Evolutionary conservation across 495 filamentous ascomycete genomes (phyloP), one percentile per base, ranked within the genome.

Genomic region (Xanthoparmelia taractica): DNA sequence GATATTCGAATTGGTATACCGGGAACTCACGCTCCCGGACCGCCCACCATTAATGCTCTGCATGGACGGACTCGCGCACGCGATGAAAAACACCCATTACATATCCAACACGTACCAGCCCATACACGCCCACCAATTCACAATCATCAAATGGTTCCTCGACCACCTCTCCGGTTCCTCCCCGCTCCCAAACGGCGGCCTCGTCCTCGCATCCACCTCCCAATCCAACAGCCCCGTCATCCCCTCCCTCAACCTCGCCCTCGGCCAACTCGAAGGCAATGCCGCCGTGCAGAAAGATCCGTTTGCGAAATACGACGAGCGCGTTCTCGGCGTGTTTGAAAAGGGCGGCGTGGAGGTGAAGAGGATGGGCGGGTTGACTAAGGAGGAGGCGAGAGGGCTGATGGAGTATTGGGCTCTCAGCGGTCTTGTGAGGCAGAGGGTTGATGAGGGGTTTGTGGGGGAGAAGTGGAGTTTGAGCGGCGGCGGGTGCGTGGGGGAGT

Each of bases 331-430:
- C 0, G 70, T 76, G 11, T 73, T 87, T 69, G 71, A 75, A 59
- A 64, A 62, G 45, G 65, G 64, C 25, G 64, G 64, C 37, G 74
- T 82, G n/a, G 79, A 81, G 29, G 74, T 92, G 47, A 75, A 82
- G 65, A 74, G 76, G 17, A 68, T 96, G 31, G 75, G 75, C 34
- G 87, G 89, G 7, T 61, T 97, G 64, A 88, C 77, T 60, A 90
- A 84, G 71, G 74, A 77, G 29, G 92, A 97, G 76, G 85, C 92
- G 43, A 82, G 88, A 60, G 80, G 83, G 1, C 77, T 94, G 67
- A 84, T 97, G 84, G 94, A 97, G 79, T 97, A 97, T 75, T 97
- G 91, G 76, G 92, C 90, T 5, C 82, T 79, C 31, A 96, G 91
- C 73, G 94, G 94, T 23, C 77, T 97, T 68, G 72, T 95, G 70